Base-by-base conservation (phyloP, 495 filamentous ascomycete species). In the Daldinia grandis region DNA sequence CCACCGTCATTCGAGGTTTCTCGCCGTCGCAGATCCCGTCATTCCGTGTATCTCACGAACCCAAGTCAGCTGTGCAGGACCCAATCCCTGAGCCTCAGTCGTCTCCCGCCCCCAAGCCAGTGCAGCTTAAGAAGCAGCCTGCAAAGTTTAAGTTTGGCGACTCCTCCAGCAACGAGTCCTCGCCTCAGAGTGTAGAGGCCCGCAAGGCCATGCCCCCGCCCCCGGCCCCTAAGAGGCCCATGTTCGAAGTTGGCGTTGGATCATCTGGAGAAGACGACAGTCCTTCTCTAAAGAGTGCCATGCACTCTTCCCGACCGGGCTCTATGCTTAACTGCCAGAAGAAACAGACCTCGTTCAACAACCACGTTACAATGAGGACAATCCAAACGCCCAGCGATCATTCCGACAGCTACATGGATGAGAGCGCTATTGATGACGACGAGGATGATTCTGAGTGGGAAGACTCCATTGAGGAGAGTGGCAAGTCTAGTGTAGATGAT, bases 371-470 rank as follows among this genome's bases (percentile, higher is more conserved):
- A 9, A 89, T 87, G 9, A 85, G 88, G 33, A 88, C 86, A 0
- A 88, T 90, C 81, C 83, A 89, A 9, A 85, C 87, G 14, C 83
- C 85, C 4, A 84, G 82, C 31, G 90, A 92, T 61, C 90, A 90
- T 15, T 92, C 93, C 51, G 91, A 92, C 69, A 90, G 88, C 5
- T 86, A 86, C 57, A 84, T 92, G 30, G 91, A 90, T 4, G 92
- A 95, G 77, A 92, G 91, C 70, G 92, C 92, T 25, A 93, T 93
- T 51, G 93, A 96, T 61, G 93, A 97, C 57, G 92, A 94, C 44
- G 95, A 96, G 47, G 92, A 94, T 51, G 91, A 91, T 27, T 93
- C 85, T 2, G 92, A 95, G 62, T 97, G 93, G 93, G 94, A 97
- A 76, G 95, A 97, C 70, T 95, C 93, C 7, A 87, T 91, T n/a